Conservation (phyloP, 1,284 basidiomycete species). For the Gomphus bonarii region DNA sequence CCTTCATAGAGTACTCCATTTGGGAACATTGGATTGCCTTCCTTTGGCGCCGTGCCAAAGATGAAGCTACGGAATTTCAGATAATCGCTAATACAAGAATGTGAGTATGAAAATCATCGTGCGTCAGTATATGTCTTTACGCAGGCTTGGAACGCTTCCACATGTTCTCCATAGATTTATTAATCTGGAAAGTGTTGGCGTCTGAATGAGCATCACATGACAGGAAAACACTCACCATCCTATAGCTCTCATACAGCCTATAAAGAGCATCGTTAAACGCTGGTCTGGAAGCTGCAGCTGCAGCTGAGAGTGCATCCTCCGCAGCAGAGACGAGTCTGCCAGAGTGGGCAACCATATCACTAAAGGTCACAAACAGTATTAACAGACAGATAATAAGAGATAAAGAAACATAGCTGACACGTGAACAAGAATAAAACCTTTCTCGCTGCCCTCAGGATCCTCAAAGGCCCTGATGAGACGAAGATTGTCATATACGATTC, state of each 20-base stretch:
- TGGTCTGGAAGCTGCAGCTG: not conserved
- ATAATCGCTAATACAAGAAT: not conserved
- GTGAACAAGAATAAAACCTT: constrained; percentile 13
- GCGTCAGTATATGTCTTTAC: not conserved
- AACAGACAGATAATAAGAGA: not conserved
- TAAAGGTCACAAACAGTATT: constrained; percentile 11
- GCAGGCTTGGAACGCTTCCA: constrained; percentile 8
- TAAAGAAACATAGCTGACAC: constrained; percentile 14
- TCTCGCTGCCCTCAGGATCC: constrained; percentile 11
- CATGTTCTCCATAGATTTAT: constrained; percentile 6
- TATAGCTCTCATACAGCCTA: constrained; percentile 1
- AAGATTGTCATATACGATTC: constrained; percentile 20
- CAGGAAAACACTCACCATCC: not conserved
- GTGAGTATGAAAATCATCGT: no score
- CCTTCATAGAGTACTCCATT: constrained; percentile 21
- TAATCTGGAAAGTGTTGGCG: not conserved
- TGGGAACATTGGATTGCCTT: constrained; percentile 15
- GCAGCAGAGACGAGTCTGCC: constrained; percentile 15
- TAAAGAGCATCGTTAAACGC: constrained; percentile 8
- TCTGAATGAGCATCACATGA: not conserved
- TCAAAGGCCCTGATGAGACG: constrained; percentile 22
- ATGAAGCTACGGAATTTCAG: constrained; percentile 12
- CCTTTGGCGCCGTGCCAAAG: constrained; percentile 9
- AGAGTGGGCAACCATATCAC: constrained; percentile 21
- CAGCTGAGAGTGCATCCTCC: constrained; percentile 7